Evolutionary conservation across 1,139 yeast species (phyloP).

Genomic region (Entelexis sorbosivorans): DNA sequence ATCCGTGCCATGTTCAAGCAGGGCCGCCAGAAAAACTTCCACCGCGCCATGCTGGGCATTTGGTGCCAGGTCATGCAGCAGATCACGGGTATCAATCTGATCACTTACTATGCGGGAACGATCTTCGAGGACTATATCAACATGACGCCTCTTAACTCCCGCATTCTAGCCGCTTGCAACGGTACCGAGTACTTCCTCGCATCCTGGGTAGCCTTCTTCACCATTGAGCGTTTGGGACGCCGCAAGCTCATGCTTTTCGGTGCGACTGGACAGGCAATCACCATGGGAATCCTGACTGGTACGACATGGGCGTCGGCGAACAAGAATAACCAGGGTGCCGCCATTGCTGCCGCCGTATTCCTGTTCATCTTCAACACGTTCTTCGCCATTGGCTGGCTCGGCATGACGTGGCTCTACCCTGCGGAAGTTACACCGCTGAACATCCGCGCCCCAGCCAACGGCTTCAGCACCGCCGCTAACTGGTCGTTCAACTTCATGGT

Average conservation of each 20-base stretch:
- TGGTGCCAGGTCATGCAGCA: conserved; percentile 54
- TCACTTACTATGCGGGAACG: conserved; percentile 33
- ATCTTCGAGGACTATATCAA: conserved; percentile 35
- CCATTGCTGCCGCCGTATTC: conserved; percentile 53
- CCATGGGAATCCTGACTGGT: conserved; percentile 37
- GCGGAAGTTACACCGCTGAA: conserved; percentile 46
- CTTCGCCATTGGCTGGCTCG: conserved; percentile 59
- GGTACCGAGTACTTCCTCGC: conserved; percentile 41
- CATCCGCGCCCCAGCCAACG: conserved; percentile 46
- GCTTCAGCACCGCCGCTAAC: conserved; percentile 37
- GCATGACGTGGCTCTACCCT: conserved; percentile 46
- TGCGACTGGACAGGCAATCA: conserved; percentile 44
- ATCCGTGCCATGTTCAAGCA: conserved; percentile 28
- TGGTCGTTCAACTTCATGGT: conserved; percentile 41
- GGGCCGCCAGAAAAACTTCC: conserved; percentile 17
- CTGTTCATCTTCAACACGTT: conserved; percentile 53
- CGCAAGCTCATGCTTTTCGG: conserved; percentile 43
- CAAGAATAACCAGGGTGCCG: conserved; percentile 31
- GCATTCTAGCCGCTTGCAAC: conserved; percentile 41
- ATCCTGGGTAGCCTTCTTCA: conserved; percentile 36
- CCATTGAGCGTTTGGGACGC: conserved; percentile 54
- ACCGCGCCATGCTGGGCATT: conserved; percentile 32
- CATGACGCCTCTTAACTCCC: conserved; percentile 16
- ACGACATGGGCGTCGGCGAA: conserved; percentile 29
- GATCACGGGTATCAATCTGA: conserved; percentile 61